phyloP scores from a whole-genome alignment of 805 yeast species.

The Metschnikowia peoriensis region DNA sequence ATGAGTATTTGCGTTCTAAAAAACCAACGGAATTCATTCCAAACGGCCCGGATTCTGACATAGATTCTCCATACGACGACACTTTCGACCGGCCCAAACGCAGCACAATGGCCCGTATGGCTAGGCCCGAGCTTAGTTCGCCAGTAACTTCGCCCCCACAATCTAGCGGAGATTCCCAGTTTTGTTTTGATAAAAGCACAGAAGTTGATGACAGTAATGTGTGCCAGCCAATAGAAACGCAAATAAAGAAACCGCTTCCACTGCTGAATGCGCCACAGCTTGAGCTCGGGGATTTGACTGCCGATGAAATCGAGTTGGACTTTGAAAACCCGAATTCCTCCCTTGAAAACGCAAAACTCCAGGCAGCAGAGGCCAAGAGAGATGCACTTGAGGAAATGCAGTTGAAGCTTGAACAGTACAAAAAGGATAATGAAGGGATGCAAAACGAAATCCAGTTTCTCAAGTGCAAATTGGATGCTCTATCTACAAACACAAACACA shows the following conservation, averaged over 20 bases:
- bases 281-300: constrained; percentile 15
- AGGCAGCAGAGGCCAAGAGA: neutral
- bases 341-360: neutral
- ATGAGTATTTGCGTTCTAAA: constrained; percentile 5
- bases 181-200: constrained; percentile 6
- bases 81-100: constrained; percentile 13
- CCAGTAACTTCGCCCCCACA: constrained; percentile 37
- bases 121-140: constrained; percentile 12
- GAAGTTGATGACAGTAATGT: constrained; percentile 11
- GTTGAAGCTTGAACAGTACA: constrained; percentile 13
- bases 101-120: neutral
- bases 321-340: neutral
- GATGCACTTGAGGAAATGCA: constrained; percentile 3
- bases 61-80: constrained; percentile 14
- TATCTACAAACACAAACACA: constrained; percentile 17
- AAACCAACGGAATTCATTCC: neutral
- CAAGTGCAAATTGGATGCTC: constrained; percentile 5
- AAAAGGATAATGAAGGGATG: constrained; percentile 19
- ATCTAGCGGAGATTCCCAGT: constrained; percentile 19
- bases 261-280: constrained; percentile 8
- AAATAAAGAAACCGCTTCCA: neutral
- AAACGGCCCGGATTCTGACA: constrained; percentile 10
- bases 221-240: constrained; percentile 14
- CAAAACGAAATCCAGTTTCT: constrained; percentile 17
- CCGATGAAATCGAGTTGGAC: constrained; percentile 13